Evolutionary conservation across 2,329 filamentous ascomycete genomes (phyloP).

Genomic region (Escovopsis sp.): DNA sequence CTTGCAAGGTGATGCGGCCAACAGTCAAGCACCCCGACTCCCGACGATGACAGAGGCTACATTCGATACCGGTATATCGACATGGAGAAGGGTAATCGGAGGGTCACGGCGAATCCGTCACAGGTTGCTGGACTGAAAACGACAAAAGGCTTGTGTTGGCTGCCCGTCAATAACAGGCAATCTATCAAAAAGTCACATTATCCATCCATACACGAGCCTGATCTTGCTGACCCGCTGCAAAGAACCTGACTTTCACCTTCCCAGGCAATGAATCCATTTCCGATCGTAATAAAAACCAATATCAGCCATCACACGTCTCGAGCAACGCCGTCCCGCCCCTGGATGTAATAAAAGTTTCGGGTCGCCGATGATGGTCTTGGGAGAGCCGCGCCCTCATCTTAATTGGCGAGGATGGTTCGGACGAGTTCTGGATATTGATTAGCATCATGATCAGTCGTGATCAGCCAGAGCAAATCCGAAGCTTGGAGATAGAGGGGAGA

Average conservation of each 20-base stretch:
- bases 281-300: constrained; percentile 7
- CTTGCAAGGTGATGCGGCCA: too few relatives aligned
- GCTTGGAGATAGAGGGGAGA: not conserved
- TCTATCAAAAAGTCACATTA: constrained; percentile 3
- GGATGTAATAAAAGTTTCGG: constrained; percentile 17
- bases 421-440: constrained; percentile 50
- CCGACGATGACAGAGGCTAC: too few relatives aligned
- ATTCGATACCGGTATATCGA: too few relatives aligned
- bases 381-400: constrained; percentile 12
- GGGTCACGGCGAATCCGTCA: too few relatives aligned
- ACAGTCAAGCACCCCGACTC: too few relatives aligned
- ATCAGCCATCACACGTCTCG: too few relatives aligned
- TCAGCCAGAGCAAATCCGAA: not conserved
- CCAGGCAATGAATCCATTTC: constrained; percentile 3
- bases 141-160: not conserved
- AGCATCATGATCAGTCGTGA: constrained; percentile 2
- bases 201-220: constrained; percentile 2
- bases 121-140: too few relatives aligned
- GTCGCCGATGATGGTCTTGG: constrained; percentile 3
- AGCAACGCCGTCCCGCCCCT: constrained; percentile 19
- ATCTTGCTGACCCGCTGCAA: constrained; percentile 1
- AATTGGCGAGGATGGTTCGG: constrained; percentile 77
- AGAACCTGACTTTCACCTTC: constrained; percentile 1
- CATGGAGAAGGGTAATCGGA: too few relatives aligned
- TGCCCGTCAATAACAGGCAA: not conserved